A percentile compares a stretch with the other conserved stretches of the same genome.
These are phyloP conservation scores for Backusella tuberculispora DNA, from an alignment of 192 early-diverging fungal species.

Conservation along the genomic window DNA sequence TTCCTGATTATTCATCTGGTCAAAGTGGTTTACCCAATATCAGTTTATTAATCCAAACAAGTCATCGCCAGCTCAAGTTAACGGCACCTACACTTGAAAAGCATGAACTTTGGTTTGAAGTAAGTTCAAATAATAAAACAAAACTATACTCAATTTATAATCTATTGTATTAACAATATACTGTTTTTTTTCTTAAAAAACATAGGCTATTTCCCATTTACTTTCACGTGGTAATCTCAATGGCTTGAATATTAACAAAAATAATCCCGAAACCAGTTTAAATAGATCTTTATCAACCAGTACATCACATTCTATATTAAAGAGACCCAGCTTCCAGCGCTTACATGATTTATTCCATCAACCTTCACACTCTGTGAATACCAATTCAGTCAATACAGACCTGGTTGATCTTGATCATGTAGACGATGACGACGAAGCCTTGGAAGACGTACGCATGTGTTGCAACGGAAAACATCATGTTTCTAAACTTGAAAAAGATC, in stretches of 20 bases:
- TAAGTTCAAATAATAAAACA: slow-evolving; percentile 24
- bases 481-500: slow-evolving; percentile 37
- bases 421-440: slow-evolving; percentile 36
- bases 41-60: slow-evolving; percentile 70
- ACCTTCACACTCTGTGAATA: neutral
- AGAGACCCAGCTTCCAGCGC: slow-evolving; percentile 8
- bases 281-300: slow-evolving; percentile 20
- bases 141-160: neutral
- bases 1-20: slow-evolving; percentile 48
- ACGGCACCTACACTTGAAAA: slow-evolving; percentile 66
- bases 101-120: slow-evolving; percentile 77
- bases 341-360: slow-evolving; percentile 23
- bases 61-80: slow-evolving; percentile 72
- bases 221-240: slow-evolving; percentile 2
- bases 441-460: slow-evolving; percentile 45
- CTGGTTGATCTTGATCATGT: neutral
- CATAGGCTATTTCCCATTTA: slow-evolving; percentile 33
- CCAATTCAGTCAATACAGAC: neutral
- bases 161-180: neutral
- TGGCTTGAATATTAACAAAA: neutral
- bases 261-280: neutral
- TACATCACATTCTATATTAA: slow-evolving; percentile 6
- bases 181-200: neutral
- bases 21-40: slow-evolving; percentile 52
- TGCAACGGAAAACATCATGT: slow-evolving; percentile 48